phyloP scores from a whole-genome alignment of 164 flowering plant species.

The Macadamia integrifolia region DNA sequence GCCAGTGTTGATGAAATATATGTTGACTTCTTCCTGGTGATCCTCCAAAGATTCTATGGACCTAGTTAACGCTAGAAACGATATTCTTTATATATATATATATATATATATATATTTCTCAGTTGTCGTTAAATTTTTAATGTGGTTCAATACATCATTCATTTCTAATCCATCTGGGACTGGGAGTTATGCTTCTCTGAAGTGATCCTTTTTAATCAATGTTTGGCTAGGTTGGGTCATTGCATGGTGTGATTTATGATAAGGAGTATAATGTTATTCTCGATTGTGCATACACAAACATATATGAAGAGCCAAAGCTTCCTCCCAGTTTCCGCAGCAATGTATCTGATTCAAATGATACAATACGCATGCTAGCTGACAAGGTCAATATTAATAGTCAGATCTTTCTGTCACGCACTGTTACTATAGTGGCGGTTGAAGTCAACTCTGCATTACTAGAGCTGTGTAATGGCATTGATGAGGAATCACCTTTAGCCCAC shows the following conservation, averaged over 20 bases:
- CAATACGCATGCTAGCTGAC: conserved; percentile 74
- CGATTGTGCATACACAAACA: conserved; percentile 66
- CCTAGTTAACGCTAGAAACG: too few species aligned
- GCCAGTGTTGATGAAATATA: too few species aligned
- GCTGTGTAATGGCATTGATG: conserved; percentile 64
- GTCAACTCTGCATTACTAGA: conserved; percentile 76
- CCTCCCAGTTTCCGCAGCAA: conserved; percentile 84
- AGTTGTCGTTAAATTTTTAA: too few species aligned
- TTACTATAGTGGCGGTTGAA: conserved; percentile 67
- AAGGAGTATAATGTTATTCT: conserved; percentile 79
- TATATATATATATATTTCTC: too few species aligned
- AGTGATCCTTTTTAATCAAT: background rate
- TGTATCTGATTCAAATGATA: conserved; percentile 55
- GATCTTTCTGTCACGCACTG: conserved; percentile 67
- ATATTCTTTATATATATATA: too few species aligned
- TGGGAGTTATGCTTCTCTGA: conserved; percentile 11
- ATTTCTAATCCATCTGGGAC: too few species aligned
- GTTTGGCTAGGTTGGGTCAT: conserved; percentile 60
- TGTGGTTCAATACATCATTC: too few species aligned
- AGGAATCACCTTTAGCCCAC: conserved; percentile 81
- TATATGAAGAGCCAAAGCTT: conserved; percentile 72
- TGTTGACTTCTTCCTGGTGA: too few species aligned
- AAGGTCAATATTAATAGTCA: conserved; percentile 88
- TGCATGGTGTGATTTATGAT: conserved; percentile 79
- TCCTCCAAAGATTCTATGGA: too few species aligned